Conservation (phyloP, 2,329 filamentous ascomycete species). For the Periconia sp. region DNA sequence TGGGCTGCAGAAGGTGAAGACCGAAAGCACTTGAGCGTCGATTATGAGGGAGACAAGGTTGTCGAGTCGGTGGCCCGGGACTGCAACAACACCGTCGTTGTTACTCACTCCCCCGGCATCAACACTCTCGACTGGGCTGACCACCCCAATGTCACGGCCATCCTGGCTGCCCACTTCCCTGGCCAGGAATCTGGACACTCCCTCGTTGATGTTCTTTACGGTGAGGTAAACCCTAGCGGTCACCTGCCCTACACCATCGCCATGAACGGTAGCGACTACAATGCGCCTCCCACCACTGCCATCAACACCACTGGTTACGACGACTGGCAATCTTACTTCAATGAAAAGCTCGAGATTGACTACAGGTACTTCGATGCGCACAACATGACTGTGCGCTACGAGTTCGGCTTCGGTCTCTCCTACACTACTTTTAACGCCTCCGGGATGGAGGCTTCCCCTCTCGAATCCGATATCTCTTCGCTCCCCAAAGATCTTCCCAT, state of each 20-base stretch:
- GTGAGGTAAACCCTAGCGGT: conserved; percentile 74
- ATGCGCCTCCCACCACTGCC: conserved; percentile 42
- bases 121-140: conserved; percentile 46
- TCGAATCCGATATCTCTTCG: conserved; percentile 63
- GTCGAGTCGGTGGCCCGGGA: conserved; percentile 49
- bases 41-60: conserved; percentile 45
- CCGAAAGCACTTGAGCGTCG: conserved; percentile 42
- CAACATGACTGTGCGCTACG: conserved; percentile 69
- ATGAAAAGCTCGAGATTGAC: conserved; percentile 71
- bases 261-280: conserved; percentile 69
- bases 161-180: conserved; percentile 45
- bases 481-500: conserved; percentile 41
- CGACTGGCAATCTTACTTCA: conserved; percentile 56
- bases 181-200: conserved; percentile 47
- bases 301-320: conserved; percentile 43
- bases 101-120: conserved; percentile 49
- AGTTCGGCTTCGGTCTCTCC: conserved; percentile 74
- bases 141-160: conserved; percentile 47
- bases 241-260: conserved; percentile 87
- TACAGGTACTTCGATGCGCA: conserved; percentile 72
- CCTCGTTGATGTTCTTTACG: conserved; percentile 62
- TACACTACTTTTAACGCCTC: conserved; percentile 79
- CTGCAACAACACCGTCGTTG: conserved; percentile 56
- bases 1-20: conserved; percentile 52
- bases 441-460: conserved; percentile 59